Percentiles rank a stretch among this genome's conserved stretches.
These are phyloP conservation scores for Neurospora sp. DNA, from an alignment of 495 filamentous ascomycete species.

Conservation along the genomic window DNA sequence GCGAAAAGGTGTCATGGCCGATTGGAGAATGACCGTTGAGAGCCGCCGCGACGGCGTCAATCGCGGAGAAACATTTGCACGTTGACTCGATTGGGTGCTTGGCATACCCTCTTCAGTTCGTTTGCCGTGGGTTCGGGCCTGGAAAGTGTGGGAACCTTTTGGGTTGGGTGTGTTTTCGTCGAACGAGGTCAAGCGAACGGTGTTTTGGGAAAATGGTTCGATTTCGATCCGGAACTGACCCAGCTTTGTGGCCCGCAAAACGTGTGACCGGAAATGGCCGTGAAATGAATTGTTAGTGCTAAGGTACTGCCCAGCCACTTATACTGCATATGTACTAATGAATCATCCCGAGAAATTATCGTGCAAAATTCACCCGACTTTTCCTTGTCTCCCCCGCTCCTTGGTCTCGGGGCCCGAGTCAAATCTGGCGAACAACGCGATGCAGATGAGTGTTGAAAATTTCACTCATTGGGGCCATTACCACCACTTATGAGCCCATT, in stretches of 20 bases:
- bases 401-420: not conserved
- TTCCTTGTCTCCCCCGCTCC: not conserved
- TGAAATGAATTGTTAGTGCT: slow-evolving; percentile 10
- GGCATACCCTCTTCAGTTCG: not conserved
- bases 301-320: not conserved
- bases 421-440: not conserved
- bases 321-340: not conserved
- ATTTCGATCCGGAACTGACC: slow-evolving; percentile 6
- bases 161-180: not conserved
- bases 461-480: not conserved
- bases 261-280: slow-evolving; percentile 18
- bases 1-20: not conserved
- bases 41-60: not conserved
- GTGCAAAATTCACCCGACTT: not conserved
- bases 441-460: not conserved
- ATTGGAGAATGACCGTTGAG: not conserved
- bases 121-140: not conserved
- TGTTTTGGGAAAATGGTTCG: not conserved
- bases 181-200: not conserved
- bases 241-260: slow-evolving; percentile 9
- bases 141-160: not conserved
- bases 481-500: not conserved
- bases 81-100: not conserved
- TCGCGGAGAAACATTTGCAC: not conserved
- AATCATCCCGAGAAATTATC: slow-evolving; percentile 14